A percentile compares a stretch with the other conserved stretches of the same genome.
phyloP scores from a whole-genome alignment of 2,329 filamentous ascomycete genomes.

The Aspergillus sp. region DNA sequence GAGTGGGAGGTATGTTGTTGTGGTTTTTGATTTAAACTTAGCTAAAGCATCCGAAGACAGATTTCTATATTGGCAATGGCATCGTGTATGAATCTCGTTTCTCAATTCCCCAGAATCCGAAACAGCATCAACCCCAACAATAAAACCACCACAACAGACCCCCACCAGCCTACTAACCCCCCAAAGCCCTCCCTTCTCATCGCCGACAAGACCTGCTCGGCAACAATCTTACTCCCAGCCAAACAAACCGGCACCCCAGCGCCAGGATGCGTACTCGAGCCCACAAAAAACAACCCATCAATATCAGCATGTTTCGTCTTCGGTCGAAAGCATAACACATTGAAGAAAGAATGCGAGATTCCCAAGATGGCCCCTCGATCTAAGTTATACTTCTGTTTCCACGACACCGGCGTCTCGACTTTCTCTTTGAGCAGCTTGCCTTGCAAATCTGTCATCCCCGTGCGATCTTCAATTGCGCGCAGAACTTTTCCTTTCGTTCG shows the following conservation, averaged over 20 bases:
- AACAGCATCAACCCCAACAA: too few relatives aligned
- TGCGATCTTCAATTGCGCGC: constrained; percentile 52
- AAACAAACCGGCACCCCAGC: constrained; percentile 67
- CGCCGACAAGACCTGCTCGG: background rate
- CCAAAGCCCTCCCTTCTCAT: too few relatives aligned
- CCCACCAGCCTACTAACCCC: too few relatives aligned
- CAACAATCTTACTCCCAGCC: constrained; percentile 15
- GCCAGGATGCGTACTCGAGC: constrained; percentile 72
- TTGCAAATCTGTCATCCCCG: constrained; percentile 51
- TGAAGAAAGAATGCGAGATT: constrained; percentile 68
- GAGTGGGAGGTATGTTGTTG: too few relatives aligned
- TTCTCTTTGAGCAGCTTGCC: constrained; percentile 58
- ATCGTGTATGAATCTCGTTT: too few relatives aligned
- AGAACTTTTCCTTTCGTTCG: too few relatives aligned
- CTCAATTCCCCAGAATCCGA: too few relatives aligned
- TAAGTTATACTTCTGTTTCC: constrained; percentile 69
- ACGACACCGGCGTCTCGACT: constrained; percentile 65
- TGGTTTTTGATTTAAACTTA: too few relatives aligned
- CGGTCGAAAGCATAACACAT: constrained; percentile 37
- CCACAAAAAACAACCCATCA: constrained; percentile 65
- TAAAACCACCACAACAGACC: too few relatives aligned
- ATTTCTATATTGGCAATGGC: too few relatives aligned
- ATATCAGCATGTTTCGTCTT: constrained; percentile 27
- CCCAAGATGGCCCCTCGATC: constrained; percentile 74
- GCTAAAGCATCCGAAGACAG: too few relatives aligned